Conservation (phyloP, 306 rosid species). For the Prunus mongolica region DNA sequence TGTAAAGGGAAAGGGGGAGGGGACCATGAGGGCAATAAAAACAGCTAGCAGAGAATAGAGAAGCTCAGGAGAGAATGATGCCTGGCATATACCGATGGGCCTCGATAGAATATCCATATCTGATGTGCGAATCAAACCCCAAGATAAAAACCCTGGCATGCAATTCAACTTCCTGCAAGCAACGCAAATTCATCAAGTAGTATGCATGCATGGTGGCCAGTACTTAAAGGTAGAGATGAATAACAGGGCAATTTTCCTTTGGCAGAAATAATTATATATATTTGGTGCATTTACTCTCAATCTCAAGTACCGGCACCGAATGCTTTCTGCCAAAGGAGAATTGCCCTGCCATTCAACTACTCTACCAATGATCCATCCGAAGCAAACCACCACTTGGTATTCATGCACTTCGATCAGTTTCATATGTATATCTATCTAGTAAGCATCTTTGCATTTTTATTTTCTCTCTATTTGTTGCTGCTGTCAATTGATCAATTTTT, state of each 20-base stretch:
- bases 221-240: constrained; percentile 45
- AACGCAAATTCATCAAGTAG: background rate
- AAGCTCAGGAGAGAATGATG: constrained; percentile 22
- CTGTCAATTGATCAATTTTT: background rate
- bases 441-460: background rate
- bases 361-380: background rate
- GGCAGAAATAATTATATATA: constrained; percentile 39
- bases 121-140: constrained; percentile 25
- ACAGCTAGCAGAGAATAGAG: background rate
- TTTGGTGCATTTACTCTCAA: constrained; percentile 8
- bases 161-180: background rate
- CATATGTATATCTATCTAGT: background rate
- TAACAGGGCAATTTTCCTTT: constrained; percentile 65
- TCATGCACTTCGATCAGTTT: background rate
- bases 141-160: constrained; percentile 4
- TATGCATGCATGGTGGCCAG: background rate
- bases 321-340: constrained; percentile 78
- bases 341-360: constrained; percentile 73
- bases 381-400: background rate
- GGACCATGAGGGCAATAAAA: constrained; percentile 26
- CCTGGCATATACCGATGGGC: constrained; percentile 18
- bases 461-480: background rate
- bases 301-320: background rate
- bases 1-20: background rate
- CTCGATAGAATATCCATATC: constrained; percentile 25